Evolutionary conservation across 371 early-diverging fungal genomes (phyloP).

Genomic region (Apophysomyces elegans): DNA sequence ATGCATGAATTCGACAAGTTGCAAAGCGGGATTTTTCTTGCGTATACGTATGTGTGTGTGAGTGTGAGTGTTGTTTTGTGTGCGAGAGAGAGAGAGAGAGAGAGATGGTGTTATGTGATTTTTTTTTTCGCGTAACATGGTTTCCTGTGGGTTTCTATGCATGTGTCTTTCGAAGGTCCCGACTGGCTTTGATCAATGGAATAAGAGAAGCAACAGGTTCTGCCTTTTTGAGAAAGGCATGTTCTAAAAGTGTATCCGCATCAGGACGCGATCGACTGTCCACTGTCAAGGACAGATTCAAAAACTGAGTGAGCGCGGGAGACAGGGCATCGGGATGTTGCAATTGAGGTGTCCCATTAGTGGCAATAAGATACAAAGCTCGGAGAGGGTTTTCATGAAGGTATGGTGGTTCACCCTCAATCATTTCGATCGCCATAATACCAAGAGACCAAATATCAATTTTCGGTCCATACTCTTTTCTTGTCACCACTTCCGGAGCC

Average conservation of each 20-base stretch:
- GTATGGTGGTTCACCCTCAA: constrained; percentile 95
- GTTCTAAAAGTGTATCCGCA: constrained; percentile 78
- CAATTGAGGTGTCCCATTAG: constrained; percentile 93
- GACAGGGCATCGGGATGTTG: constrained; percentile 88
- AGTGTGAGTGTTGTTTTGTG: no score
- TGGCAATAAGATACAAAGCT: constrained; percentile 94
- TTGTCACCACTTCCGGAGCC: constrained; percentile 96
- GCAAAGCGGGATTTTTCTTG: no score
- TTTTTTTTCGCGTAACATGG: no score
- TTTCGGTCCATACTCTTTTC: constrained; percentile 92
- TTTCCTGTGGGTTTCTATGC: no score
- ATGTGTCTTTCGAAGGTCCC: background rate
- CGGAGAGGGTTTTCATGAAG: constrained; percentile 90
- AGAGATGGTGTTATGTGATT: no score
- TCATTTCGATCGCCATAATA: constrained; percentile 94
- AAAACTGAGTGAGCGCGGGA: constrained; percentile 81
- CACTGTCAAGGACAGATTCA: constrained; percentile 84
- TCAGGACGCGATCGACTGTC: constrained; percentile 85
- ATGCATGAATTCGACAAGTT: no score
- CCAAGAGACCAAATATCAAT: constrained; percentile 98
- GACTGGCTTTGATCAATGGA: constrained; percentile 73
- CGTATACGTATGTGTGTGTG: no score
- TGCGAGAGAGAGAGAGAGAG: no score
- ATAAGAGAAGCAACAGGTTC: constrained; percentile 84
- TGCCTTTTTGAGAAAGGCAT: constrained; percentile 88